Percentiles rank a stretch among this genome's conserved stretches.
These are phyloP conservation scores for Oemleria cerasiformis DNA, from an alignment of 306 rosid species.

Conservation along the genomic window DNA sequence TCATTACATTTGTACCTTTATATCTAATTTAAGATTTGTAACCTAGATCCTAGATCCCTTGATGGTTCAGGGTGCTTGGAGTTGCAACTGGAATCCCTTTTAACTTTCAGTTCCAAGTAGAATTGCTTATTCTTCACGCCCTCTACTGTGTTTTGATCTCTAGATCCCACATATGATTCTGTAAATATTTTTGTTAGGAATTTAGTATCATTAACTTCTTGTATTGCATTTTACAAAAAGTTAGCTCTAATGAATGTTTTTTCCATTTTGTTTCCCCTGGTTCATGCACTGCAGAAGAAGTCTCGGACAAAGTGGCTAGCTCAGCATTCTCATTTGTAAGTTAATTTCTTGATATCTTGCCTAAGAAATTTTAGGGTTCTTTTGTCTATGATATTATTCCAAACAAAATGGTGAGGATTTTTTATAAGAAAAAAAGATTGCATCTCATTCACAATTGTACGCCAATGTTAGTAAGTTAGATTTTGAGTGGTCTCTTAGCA, in stretches of 20 bases:
- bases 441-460: background rate
- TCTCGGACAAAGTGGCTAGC: conserved; percentile 45
- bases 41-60: background rate
- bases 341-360: conserved; percentile 3
- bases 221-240: background rate
- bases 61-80: background rate
- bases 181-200: conserved; percentile 12
- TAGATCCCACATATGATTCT: conserved; percentile 14
- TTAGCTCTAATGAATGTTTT: conserved; percentile 23
- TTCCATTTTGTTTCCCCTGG: conserved; percentile 22
- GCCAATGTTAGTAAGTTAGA: background rate
- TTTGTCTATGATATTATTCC: background rate
- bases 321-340: conserved; percentile 66
- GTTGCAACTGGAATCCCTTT: background rate
- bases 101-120: background rate
- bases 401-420: background rate
- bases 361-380: background rate
- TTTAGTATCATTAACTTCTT: no score
- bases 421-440: background rate
- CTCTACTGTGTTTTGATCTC: conserved; percentile 1
- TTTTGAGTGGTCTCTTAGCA: background rate
- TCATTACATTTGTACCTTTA: background rate
- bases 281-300: conserved; percentile 60
- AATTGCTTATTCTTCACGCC: background rate
- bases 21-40: background rate